These are phyloP conservation scores for Suillus sp. DNA, from an alignment of 768 basidiomycete species.

Conservation along the genomic window DNA sequence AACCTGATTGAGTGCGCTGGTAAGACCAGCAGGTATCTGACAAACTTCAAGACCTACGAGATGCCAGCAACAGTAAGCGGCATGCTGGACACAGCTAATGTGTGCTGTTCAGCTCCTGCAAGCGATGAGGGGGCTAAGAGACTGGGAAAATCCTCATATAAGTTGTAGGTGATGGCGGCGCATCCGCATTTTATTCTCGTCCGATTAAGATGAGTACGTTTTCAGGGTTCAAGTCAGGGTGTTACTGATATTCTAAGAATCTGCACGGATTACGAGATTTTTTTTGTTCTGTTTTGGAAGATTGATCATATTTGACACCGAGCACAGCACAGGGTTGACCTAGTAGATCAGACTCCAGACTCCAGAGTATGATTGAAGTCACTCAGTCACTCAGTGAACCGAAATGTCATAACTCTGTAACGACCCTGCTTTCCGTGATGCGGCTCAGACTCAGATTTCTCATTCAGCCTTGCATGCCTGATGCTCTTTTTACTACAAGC, in stretches of 20 bases:
- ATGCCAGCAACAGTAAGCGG: constrained; percentile 22
- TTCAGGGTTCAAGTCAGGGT: constrained; percentile 24
- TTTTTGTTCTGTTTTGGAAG: constrained; percentile 13
- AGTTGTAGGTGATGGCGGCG: constrained; percentile 1
- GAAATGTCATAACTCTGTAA: too few relatives aligned
- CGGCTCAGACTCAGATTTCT: not conserved
- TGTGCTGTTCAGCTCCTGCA: constrained; percentile 11
- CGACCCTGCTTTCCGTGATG: not conserved
- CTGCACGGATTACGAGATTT: constrained; percentile 18
- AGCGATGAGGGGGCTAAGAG: constrained; percentile 16
- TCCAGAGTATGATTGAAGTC: not conserved
- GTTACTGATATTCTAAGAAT: not conserved
- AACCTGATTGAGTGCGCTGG: constrained; percentile 22
- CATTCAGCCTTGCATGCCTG: too few relatives aligned
- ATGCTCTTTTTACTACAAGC: too few relatives aligned
- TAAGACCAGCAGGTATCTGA: constrained; percentile 3
- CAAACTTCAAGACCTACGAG: constrained; percentile 18
- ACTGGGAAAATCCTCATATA: constrained; percentile 9
- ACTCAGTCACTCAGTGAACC: not conserved
- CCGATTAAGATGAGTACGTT: constrained; percentile 23
- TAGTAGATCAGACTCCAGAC: not conserved
- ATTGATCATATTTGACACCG: constrained; percentile 2
- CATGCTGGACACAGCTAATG: constrained; percentile 20
- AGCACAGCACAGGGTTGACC: not conserved
- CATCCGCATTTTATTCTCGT: constrained; percentile 19